Evolutionary conservation across 192 early-diverging fungal species (phyloP).

Genomic region (Gamsiella multidivaricata): DNA sequence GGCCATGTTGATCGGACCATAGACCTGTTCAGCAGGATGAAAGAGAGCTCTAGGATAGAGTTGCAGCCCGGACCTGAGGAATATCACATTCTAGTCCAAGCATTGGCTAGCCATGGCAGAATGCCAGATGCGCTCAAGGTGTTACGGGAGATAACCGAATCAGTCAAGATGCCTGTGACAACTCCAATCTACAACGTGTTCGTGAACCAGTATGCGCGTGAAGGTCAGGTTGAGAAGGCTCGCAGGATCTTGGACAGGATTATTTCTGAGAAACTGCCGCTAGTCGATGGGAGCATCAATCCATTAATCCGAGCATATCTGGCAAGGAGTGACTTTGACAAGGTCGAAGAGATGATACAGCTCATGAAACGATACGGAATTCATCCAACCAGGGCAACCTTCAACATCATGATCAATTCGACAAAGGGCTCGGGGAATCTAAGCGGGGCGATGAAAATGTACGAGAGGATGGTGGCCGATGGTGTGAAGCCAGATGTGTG

Average conservation of each 20-base stretch:
- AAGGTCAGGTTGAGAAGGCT: constrained; percentile 38
- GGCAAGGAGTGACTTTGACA: constrained; percentile 23
- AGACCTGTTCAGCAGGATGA: constrained; percentile 32
- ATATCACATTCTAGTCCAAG: constrained; percentile 33
- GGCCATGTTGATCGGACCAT: constrained; percentile 24
- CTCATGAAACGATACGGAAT: constrained; percentile 37
- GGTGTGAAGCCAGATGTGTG: constrained; percentile 38
- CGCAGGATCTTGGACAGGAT: constrained; percentile 40
- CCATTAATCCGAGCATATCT: constrained; percentile 38
- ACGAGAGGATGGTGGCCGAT: constrained; percentile 29
- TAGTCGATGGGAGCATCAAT: constrained; percentile 43
- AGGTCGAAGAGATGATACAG: constrained; percentile 32
- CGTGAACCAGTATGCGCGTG: constrained; percentile 36
- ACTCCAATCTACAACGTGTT: constrained; percentile 50
- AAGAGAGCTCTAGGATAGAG: constrained; percentile 22
- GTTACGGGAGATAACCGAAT: constrained; percentile 34
- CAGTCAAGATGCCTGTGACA: constrained; percentile 14
- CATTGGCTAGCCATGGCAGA: constrained; percentile 16
- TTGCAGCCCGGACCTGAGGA: constrained; percentile 31
- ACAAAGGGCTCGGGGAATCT: constrained; percentile 24
- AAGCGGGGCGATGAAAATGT: constrained; percentile 22
- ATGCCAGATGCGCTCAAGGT: constrained; percentile 37
- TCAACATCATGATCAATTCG: constrained; percentile 50
- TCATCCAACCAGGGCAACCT: constrained; percentile 25
- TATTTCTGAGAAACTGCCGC: constrained; percentile 22